Conservation (phyloP, 345 rosid genomes). For the Microcos paniculata region DNA sequence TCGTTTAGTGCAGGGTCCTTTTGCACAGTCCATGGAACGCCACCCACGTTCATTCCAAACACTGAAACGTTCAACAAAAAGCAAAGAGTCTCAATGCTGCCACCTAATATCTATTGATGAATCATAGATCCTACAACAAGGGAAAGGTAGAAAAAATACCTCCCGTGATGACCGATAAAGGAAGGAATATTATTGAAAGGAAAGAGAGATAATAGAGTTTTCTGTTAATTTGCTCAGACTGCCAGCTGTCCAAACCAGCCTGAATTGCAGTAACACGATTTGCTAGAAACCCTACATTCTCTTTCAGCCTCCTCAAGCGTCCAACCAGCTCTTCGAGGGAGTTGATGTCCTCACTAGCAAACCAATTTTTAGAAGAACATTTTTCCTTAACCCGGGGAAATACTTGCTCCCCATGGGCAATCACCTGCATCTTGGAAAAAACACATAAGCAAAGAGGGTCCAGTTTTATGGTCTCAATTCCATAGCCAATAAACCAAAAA, state of each 20-base stretch:
- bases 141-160: constrained; percentile 38
- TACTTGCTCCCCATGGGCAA: constrained; percentile 94
- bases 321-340: constrained; percentile 82
- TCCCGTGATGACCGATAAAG: constrained; percentile 90
- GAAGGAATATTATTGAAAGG: constrained; percentile 92
- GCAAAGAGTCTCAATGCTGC: background rate
- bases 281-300: constrained; percentile 89
- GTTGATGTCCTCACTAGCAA: constrained; percentile 55
- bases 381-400: constrained; percentile 90
- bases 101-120: background rate
- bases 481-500: background rate
- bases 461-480: background rate
- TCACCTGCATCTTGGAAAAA: constrained; percentile 48
- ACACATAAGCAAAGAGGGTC: background rate
- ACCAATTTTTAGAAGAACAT: constrained; percentile 75
- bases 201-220: constrained; percentile 94
- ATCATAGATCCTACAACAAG: background rate
- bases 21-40: constrained; percentile 98
- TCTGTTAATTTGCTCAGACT: constrained; percentile 87
- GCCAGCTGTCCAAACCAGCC: constrained; percentile 96
- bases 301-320: constrained; percentile 80
- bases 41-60: constrained; percentile 99
- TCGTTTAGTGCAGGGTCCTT: constrained; percentile 51
- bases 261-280: constrained; percentile 91
- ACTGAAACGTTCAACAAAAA: constrained; percentile 38